phyloP scores from a whole-genome alignment of 2,329 filamentous ascomycete genomes.

The Penicillium sp. region DNA sequence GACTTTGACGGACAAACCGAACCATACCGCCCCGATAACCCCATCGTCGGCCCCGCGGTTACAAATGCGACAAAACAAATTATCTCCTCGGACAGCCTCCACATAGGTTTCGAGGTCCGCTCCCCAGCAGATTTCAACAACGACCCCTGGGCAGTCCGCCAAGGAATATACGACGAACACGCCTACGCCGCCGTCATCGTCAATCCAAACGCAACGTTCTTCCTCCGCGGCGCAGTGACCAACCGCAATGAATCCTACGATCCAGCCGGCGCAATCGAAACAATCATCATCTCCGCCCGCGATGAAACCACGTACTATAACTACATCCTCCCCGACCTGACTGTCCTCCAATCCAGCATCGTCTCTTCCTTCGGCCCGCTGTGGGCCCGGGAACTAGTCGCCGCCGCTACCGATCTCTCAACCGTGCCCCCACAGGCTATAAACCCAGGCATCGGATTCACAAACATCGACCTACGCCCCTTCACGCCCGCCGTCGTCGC shows the following conservation, averaged over 20 bases:
- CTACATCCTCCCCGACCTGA: conserved; percentile 55
- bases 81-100: conserved; percentile 37
- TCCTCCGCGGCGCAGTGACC: conserved; percentile 55
- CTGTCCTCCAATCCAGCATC: conserved; percentile 47
- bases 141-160: conserved; percentile 56
- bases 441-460: conserved; percentile 57
- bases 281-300: conserved; percentile 55
- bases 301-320: conserved; percentile 56
- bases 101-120: conserved; percentile 53
- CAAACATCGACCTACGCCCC: conserved; percentile 57
- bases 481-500: conserved; percentile 56
- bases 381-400: conserved; percentile 38
- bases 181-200: conserved; percentile 63
- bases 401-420: conserved; percentile 44
- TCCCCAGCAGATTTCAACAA: conserved; percentile 54
- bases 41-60: conserved; percentile 58
- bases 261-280: conserved; percentile 57
- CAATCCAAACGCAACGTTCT: conserved; percentile 60
- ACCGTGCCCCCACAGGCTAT: conserved; percentile 51
- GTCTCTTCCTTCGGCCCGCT: conserved; percentile 48
- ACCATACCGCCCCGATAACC: conserved; percentile 50
- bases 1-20: conserved; percentile 60
- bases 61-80: conserved; percentile 48
- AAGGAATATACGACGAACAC: conserved; percentile 58
- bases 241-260: conserved; percentile 60